Base-by-base conservation (phyloP, 371 early-diverging fungal genomes). In the Haplosporangium sp. region DNA sequence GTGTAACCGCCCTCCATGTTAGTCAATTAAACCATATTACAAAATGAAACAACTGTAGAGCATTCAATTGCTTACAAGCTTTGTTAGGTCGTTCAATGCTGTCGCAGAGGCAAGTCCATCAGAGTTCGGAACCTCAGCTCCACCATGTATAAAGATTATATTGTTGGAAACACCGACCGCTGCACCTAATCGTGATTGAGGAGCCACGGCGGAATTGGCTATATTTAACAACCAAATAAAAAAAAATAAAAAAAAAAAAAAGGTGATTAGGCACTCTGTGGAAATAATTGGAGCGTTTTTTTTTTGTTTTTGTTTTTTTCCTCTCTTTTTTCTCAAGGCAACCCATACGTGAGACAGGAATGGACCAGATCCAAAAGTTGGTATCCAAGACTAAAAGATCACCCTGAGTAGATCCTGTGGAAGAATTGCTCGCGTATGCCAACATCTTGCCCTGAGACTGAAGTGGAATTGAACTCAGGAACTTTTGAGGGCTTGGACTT, bases 381-480 rank as follows among this genome's bases (percentile, higher is more conserved):
- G 75, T 74, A 62, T 79, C 74, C 37, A 79, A 63, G 53, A 71
- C 40, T 0, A 79, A 42, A 11, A 79, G 62, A 44, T 65, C 52
- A 39, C 66, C 64, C 40, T 55, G 50, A 11, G 63, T 37, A 3
- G 61, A 34, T 39, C 40, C 50, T 8, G 65, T 63, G 2, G 81
- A 34, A 35, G 74, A 69, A 45, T 78, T 79, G 63, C 81, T 65
- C 11, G 68, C 68, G 7, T 68, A 37, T 9, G 75, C 45, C 61
- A 79, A 27, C 81, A 79, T 74, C 63, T 42, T 74, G 62, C 74
- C 74, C 56, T 74, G 74, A 48, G 81, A 79, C 19, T 64, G 69
- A 15, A 71, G 61, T 0, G 81, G 34, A 44, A 74, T 35, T 3
- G 81, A 48, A 2, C 52, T 57, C 20, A 79, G 40, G 45, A 70